These are phyloP conservation scores for Colletotrichum endophyticum DNA, from an alignment of 2,329 filamentous ascomycete species.

Conservation along the genomic window DNA sequence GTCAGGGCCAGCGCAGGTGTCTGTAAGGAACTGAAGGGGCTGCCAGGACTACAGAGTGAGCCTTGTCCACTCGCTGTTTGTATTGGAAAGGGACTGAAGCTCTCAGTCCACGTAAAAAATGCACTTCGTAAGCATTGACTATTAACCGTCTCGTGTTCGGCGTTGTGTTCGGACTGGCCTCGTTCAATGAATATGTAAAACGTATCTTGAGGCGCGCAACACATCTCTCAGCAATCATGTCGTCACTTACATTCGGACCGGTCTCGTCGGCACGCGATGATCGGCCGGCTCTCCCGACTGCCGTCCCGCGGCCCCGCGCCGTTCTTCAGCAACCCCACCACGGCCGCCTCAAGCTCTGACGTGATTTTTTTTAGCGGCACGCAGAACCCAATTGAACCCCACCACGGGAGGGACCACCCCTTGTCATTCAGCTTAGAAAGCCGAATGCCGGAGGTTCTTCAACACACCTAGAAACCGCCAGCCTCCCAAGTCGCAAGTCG, in stretches of 20 bases:
- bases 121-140: not conserved
- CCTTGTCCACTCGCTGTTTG: not conserved
- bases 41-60: no score
- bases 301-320: not conserved
- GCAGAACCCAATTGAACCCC: slow-evolving; percentile 17
- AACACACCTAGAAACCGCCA: not conserved
- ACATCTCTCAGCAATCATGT: not conserved
- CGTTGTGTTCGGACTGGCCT: not conserved
- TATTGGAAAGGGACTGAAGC: not conserved
- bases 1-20: not conserved
- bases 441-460: slow-evolving; percentile 13
- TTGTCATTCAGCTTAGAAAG: slow-evolving; percentile 6
- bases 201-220: not conserved
- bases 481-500: not conserved
- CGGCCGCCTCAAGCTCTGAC: slow-evolving; percentile 8
- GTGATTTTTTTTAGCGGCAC: slow-evolving; percentile 1
- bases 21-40: not conserved
- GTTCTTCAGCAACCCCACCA: not conserved
- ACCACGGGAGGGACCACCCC: not conserved
- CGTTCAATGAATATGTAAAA: not conserved
- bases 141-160: not conserved
- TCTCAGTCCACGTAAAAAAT: not conserved
- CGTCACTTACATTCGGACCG: not conserved
- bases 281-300: not conserved
- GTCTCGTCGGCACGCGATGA: not conserved